Conservation (phyloP, 2,329 filamentous ascomycete species). For the Paecilomyces formosus region DNA sequence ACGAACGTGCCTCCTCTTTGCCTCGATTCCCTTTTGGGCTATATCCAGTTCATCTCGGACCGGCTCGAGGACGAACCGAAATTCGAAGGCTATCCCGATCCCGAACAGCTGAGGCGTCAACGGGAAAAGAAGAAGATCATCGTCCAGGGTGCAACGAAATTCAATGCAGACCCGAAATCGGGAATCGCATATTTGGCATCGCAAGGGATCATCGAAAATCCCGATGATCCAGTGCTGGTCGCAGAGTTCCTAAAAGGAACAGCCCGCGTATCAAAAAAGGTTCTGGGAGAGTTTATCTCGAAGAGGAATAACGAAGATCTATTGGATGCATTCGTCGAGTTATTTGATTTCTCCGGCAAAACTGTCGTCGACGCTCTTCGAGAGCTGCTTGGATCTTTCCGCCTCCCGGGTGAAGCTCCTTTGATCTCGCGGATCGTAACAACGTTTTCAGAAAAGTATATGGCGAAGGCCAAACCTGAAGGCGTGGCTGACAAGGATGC, state of each 20-base stretch:
- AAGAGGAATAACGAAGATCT: conserved; percentile 85
- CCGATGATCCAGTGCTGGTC: conserved; percentile 65
- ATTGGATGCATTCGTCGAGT: conserved; percentile 71
- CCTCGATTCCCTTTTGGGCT: conserved; percentile 82
- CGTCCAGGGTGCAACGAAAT: conserved; percentile 78
- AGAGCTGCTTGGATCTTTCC: conserved; percentile 81
- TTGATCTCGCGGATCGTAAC: conserved; percentile 90
- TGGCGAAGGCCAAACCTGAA: conserved; percentile 59
- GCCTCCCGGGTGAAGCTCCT: conserved; percentile 84
- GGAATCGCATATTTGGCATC: conserved; percentile 80
- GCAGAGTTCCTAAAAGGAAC: conserved; percentile 86
- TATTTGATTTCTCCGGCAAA: conserved; percentile 83
- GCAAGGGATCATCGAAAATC: conserved; percentile 75
- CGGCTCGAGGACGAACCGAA: conserved; percentile 65
- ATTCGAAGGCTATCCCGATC: conserved; percentile 59
- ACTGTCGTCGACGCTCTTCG: conserved; percentile 85
- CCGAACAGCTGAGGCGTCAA: conserved; percentile 59
- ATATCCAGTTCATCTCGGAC: conserved; percentile 86
- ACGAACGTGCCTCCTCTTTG: conserved; percentile 95
- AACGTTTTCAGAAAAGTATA: conserved; percentile 80
- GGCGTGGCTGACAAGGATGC: conserved; percentile 80
- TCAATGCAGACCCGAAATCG: conserved; percentile 89
- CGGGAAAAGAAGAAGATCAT: conserved; percentile 79
- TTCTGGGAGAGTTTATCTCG: conserved; percentile 86
- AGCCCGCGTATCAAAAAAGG: conserved; percentile 78